These are phyloP conservation scores for Gillenia trifoliata DNA, from an alignment of 306 rosid species.

Conservation along the genomic window DNA sequence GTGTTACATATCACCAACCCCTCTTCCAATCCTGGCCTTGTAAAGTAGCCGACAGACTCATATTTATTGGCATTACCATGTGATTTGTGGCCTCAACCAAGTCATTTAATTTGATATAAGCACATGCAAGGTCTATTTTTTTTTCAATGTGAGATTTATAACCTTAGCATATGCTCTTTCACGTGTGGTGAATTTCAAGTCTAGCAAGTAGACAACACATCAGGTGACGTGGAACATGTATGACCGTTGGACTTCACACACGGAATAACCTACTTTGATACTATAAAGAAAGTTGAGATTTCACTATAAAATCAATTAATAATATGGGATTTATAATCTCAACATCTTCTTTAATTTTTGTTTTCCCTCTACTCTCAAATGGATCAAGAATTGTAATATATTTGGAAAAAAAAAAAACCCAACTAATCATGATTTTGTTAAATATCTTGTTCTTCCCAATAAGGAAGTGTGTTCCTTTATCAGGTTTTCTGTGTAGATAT, in stretches of 20 bases:
- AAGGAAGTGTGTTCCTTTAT: constrained; percentile 47
- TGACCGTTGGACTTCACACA: too few species aligned
- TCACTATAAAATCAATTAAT: too few species aligned
- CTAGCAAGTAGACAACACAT: too few species aligned
- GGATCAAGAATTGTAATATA: constrained; percentile 5
- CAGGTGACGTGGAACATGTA: too few species aligned
- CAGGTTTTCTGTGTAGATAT: constrained; percentile 32
- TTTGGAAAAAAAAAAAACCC: constrained; percentile 3
- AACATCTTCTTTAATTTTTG: constrained; percentile 35
- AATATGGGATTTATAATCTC: too few species aligned
- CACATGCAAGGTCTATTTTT: too few species aligned
- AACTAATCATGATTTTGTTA: constrained; percentile 46
- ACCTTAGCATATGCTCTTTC: too few species aligned
- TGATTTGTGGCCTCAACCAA: constrained; percentile 77
- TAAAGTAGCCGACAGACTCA: constrained; percentile 96
- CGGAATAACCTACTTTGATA: too few species aligned
- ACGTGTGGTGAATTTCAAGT: too few species aligned
- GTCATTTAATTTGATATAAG: constrained; percentile 51
- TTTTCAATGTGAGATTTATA: too few species aligned
- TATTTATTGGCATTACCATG: constrained; percentile 61
- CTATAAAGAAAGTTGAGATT: too few species aligned
- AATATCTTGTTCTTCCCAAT: constrained; percentile 40
- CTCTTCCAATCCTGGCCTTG: constrained; percentile 55
- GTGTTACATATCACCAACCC: constrained; percentile 21
- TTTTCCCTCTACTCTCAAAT: neutral